These are phyloP conservation scores for Chlorella sp. DNA, from an alignment of 139 green algal species.

Conservation along the genomic window DNA sequence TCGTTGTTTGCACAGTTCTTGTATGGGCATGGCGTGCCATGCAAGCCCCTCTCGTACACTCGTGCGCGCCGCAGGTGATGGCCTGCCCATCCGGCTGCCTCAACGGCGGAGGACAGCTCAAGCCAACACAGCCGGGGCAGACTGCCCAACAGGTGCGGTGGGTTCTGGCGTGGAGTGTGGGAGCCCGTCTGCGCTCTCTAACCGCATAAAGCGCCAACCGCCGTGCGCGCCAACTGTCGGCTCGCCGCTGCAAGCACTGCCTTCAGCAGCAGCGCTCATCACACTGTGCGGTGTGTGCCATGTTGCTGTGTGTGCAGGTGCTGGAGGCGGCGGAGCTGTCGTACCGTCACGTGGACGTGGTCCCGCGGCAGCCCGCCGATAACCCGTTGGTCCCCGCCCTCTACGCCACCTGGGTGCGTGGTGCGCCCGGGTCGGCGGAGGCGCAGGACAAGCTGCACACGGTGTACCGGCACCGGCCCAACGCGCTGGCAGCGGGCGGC, in stretches of 20 bases:
- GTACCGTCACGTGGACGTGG: conserved; percentile 45
- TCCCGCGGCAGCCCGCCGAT: conserved; percentile 8
- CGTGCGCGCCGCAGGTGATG: conserved; percentile 59
- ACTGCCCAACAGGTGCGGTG: too few relatives aligned
- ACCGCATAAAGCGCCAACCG: too few relatives aligned
- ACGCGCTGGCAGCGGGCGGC: too few relatives aligned
- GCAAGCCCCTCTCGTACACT: too few relatives aligned
- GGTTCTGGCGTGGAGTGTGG: too few relatives aligned
- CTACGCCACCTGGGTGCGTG: conserved; percentile 42
- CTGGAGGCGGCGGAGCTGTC: conserved; percentile 34
- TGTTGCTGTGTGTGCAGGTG: too few relatives aligned
- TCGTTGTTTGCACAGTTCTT: neutral
- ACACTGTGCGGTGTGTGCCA: too few relatives aligned
- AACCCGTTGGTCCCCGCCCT: conserved; percentile 40
- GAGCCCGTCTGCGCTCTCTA: too few relatives aligned
- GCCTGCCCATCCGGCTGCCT: conserved; percentile 91
- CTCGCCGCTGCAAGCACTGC: too few relatives aligned
- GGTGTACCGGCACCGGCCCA: conserved; percentile 50
- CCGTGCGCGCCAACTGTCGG: too few relatives aligned
- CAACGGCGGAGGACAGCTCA: conserved; percentile 91
- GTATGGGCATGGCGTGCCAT: neutral
- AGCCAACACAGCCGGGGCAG: conserved; percentile 31
- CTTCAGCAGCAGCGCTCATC: too few relatives aligned
- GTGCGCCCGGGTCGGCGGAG: conserved; percentile 7
- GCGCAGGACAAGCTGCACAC: conserved; percentile 65